Base-by-base conservation (phyloP, 345 rosid species). In the Eucalyptus albens region DNA sequence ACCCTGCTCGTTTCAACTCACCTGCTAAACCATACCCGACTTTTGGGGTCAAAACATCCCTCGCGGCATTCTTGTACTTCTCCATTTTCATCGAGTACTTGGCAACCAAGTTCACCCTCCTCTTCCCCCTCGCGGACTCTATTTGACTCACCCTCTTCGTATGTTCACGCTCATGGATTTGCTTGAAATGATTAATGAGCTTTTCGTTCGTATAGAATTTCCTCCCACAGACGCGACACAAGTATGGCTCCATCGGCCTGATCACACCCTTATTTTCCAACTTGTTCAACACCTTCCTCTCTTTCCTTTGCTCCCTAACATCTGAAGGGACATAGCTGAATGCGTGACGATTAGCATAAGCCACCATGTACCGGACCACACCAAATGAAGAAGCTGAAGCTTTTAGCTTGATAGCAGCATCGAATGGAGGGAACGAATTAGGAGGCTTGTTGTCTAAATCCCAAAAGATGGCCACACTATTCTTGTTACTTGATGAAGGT, bases 361-460 rank as follows among this genome's bases (percentile, higher is more conserved):
- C 99, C 9, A 94, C 95, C 96, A 93, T 94, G 50, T 91, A 93
- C 49, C 83, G 91, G 44, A 97, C 97, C 65, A 50, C 85, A 69
- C 99, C 99, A 51, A 96, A 95, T 7, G 95, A 94, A 31, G 95
- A 93, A 37, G 94, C 95, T 29, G 96, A 92, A 40, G 87, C 91
- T 92, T 93, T 94, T 42, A 97, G 97, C 94, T 93, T 96, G 14
- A 93, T 80, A 59, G 98, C 99, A 50, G 97, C 98, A 21, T 95
- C 97, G 89, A 90, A 94, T 1, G 97, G 97, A 53, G 96, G 94
- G 90, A 92, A 86, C 45, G 98, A 91, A 51, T 92, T 95, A 2
- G 97, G 98, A 47, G 96, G 96, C 91, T 95, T 96, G 91, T 95
- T 96, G 90, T 96, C 99, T 90, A 97, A 93, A 91, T 97, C 99